Conservation (phyloP, 2,329 filamentous ascomycete species). For the Pseudocercospora crystallina region DNA sequence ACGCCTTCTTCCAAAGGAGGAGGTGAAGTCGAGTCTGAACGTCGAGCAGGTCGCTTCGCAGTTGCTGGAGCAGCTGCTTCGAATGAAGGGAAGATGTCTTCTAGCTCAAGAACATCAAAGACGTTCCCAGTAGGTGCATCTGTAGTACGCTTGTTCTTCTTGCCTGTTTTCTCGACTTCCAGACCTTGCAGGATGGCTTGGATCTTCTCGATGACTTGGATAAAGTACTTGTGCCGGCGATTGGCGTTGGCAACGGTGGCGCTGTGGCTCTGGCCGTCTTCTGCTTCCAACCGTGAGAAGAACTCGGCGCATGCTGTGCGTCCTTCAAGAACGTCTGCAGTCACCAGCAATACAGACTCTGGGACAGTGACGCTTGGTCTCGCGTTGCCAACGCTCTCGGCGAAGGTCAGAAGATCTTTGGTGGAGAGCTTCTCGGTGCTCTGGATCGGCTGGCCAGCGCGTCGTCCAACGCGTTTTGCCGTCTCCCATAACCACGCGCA, state of each 20-base stretch:
- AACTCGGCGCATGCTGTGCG: background rate
- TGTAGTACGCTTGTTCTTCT: background rate
- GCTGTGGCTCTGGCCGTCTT: background rate
- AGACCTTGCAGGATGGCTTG: background rate
- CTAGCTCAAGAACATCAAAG: background rate
- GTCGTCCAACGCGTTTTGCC: background rate
- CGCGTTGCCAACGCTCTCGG: background rate
- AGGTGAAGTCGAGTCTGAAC: background rate
- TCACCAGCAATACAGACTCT: background rate
- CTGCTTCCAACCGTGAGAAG: background rate
- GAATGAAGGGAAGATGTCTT: too few species aligned
- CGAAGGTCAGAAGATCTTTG: background rate
- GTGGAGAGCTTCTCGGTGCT: background rate
- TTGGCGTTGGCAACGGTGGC: background rate
- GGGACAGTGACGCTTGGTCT: background rate
- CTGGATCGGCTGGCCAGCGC: background rate
- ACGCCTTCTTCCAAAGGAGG: background rate
- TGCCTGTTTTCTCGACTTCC: background rate
- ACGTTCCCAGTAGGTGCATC: background rate
- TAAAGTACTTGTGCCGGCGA: background rate
- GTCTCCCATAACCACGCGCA: background rate
- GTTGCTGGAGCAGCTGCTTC: background rate
- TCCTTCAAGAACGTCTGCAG: background rate
- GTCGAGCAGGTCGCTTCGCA: background rate
- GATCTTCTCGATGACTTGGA: background rate